phyloP scores from a whole-genome alignment of 305 asterid species.

The Fraxinus platypoda region DNA sequence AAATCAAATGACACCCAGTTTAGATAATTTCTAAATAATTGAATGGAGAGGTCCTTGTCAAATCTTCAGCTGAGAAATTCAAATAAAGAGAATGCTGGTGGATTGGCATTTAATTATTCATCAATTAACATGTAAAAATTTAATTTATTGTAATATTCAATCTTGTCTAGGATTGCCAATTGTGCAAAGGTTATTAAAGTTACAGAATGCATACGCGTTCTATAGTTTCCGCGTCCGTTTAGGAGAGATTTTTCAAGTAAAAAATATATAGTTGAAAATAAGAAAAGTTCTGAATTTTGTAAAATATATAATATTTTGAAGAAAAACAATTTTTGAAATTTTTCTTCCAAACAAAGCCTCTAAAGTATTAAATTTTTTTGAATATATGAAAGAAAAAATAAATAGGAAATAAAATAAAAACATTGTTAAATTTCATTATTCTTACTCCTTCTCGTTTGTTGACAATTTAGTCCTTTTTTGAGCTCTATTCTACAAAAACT shows the following conservation, averaged over 20 bases:
- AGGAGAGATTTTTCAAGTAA: neutral
- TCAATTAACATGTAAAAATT: neutral
- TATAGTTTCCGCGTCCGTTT: neutral
- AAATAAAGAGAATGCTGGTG: neutral
- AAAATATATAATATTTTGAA: neutral
- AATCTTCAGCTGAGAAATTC: neutral
- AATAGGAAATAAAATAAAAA: neutral
- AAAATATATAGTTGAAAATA: neutral
- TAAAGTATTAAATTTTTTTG: too few relatives aligned
- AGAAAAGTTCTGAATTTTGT: neutral
- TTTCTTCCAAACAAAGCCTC: neutral
- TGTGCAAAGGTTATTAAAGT: neutral
- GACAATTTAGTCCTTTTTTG: neutral
- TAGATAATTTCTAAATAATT: neutral
- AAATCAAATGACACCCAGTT: neutral
- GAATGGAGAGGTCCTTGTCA: neutral
- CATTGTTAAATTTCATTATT: neutral
- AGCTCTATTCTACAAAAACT: too few relatives aligned
- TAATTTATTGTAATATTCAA: neutral
- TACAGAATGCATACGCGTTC: neutral
- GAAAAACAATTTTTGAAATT: neutral
- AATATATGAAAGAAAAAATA: neutral
- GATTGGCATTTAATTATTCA: neutral
- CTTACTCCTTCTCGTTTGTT: too few relatives aligned
- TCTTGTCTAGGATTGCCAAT: neutral